A percentile compares a stretch with the other conserved stretches of the same genome.
phyloP scores from a whole-genome alignment of 139 green algal species.

The Pleodorina starrii region DNA sequence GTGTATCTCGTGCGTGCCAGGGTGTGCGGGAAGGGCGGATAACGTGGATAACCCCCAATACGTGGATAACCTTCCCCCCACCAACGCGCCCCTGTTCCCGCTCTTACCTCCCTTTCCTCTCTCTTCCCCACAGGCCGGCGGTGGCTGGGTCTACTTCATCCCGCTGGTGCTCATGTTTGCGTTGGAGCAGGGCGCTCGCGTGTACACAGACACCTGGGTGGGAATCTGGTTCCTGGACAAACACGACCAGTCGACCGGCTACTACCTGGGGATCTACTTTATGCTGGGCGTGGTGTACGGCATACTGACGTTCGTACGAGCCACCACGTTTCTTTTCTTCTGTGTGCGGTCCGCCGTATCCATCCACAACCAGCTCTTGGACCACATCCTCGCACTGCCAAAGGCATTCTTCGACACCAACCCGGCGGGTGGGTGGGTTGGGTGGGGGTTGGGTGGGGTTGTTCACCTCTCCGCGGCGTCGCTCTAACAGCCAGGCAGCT shows the following conservation, averaged over 20 bases:
- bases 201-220: slow-evolving; percentile 83
- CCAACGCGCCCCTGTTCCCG: no score
- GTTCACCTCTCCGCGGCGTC: no score
- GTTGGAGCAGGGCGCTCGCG: slow-evolving; percentile 65
- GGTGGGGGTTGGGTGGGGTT: background rate
- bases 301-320: slow-evolving; percentile 60
- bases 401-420: slow-evolving; percentile 97
- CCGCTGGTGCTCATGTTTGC: slow-evolving; percentile 67
- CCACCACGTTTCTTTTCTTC: slow-evolving; percentile 59
- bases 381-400: slow-evolving; percentile 77
- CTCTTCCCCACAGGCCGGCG: slow-evolving; percentile 20
- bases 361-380: slow-evolving; percentile 80
- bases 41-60: no score
- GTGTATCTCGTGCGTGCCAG: no score
- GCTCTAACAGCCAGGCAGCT: no score
- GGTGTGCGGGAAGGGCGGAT: no score
- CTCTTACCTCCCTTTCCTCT: background rate
- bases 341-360: slow-evolving; percentile 64
- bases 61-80: no score
- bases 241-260: slow-evolving; percentile 55
- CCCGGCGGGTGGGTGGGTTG: slow-evolving; percentile 68
- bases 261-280: slow-evolving; percentile 87
- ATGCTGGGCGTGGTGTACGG: slow-evolving; percentile 70
- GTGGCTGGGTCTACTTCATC: slow-evolving; percentile 22
- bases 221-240: slow-evolving; percentile 79